A percentile compares a stretch with the other conserved stretches of the same genome.
These are phyloP conservation scores for Davidsoniella australis DNA, from an alignment of 2,329 filamentous ascomycete species.

Conservation along the genomic window DNA sequence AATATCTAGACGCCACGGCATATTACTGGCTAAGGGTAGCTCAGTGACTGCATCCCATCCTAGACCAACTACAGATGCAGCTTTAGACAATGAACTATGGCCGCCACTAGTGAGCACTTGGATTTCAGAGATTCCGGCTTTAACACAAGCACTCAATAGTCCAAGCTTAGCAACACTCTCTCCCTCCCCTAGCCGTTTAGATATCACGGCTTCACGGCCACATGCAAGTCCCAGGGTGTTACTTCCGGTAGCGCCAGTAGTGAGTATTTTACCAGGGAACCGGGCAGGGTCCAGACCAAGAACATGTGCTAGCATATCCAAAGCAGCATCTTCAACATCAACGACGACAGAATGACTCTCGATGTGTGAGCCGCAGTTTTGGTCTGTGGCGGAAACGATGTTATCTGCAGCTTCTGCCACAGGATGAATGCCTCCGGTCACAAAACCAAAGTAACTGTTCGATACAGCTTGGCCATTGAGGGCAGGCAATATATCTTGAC, in stretches of 20 bases:
- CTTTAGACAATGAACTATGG: constrained; percentile 73
- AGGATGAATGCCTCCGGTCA: constrained; percentile 66
- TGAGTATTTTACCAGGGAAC: constrained; percentile 39
- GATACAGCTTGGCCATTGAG: constrained; percentile 50
- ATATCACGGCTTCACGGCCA: constrained; percentile 46
- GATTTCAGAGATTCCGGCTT: constrained; percentile 47
- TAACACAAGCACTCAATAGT: constrained; percentile 45
- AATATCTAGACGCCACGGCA: constrained; percentile 54
- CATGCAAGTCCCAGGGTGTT: constrained; percentile 64
- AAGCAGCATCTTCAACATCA: constrained; percentile 54
- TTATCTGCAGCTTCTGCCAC: constrained; percentile 70
- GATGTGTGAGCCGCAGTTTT: constrained; percentile 72
- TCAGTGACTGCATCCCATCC: constrained; percentile 52
- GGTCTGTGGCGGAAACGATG: constrained; percentile 63
- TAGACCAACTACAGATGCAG: constrained; percentile 64
- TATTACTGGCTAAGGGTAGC: constrained; percentile 29
- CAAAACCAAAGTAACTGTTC: constrained; percentile 70
- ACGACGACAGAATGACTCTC: constrained; percentile 60
- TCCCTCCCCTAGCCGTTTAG: constrained; percentile 19
- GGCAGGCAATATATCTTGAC: constrained; percentile 32
- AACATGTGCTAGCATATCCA: constrained; percentile 52
- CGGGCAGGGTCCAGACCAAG: constrained; percentile 42
- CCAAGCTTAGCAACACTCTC: constrained; percentile 51
- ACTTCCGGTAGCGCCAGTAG: constrained; percentile 51
- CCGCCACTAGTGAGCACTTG: constrained; percentile 67